These are phyloP conservation scores for Cryptosporidium xiaoi DNA, from an alignment of 169 alveolate species.

Conservation along the genomic window DNA sequence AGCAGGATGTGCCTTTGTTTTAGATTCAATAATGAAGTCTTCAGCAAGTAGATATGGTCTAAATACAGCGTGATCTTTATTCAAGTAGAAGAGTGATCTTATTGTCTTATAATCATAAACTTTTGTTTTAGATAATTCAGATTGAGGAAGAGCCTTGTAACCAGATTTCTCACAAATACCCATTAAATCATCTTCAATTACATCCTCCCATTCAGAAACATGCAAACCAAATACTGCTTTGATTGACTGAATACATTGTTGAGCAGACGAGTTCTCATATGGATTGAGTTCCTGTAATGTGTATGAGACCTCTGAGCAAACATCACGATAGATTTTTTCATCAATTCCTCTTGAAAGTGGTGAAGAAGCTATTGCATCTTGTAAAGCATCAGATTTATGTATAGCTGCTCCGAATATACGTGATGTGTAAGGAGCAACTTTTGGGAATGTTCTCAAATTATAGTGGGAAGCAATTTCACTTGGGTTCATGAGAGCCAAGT, in stretches of 20 bases:
- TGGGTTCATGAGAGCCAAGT: conserved; percentile 61
- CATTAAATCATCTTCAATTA: conserved; percentile 8
- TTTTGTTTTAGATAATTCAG: conserved; percentile 27
- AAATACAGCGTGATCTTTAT: conserved; percentile 49
- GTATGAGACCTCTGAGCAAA: conserved; percentile 63
- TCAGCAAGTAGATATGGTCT: conserved; percentile 53
- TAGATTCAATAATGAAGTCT: conserved; percentile 31
- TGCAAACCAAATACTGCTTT: conserved; percentile 69
- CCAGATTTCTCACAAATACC: conserved; percentile 68
- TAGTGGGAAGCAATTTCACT: conserved; percentile 46
- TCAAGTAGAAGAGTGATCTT: conserved; percentile 22
- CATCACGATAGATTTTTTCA: conserved; percentile 58
- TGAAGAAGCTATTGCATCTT: conserved; percentile 63
- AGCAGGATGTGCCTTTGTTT: conserved; percentile 28
- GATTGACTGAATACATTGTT: conserved; percentile 52
- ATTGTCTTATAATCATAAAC: conserved; percentile 3
- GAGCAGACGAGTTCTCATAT: conserved; percentile 58
- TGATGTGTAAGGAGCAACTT: conserved; percentile 66
- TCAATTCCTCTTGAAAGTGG: conserved; percentile 64
- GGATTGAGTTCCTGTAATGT: conserved; percentile 68
- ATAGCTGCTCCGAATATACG: conserved; percentile 55
- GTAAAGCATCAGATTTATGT: conserved; percentile 60
- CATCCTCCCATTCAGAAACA: conserved; percentile 44
- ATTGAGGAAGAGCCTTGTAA: conserved; percentile 24
- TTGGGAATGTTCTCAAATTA: conserved; percentile 56